Evolutionary conservation across 2,329 filamentous ascomycete genomes (phyloP), one percentile per base, ranked within the genome.

Genomic region (Beauveria rudraprayagi): DNA sequence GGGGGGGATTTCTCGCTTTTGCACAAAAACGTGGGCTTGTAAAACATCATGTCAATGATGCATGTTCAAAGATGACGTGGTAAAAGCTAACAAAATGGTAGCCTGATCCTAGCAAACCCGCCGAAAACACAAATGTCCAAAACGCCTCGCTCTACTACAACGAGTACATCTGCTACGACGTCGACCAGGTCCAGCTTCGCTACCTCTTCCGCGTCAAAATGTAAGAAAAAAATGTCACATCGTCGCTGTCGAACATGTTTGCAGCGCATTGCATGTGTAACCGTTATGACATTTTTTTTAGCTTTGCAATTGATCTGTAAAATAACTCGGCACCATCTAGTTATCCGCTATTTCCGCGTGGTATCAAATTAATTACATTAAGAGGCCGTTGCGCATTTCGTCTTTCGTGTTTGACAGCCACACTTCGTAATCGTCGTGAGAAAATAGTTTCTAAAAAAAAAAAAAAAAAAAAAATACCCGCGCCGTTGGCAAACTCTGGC

Each of bases 161-260:
- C 69, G 88, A 91, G 75, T 91, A 86, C 71, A 90, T 91, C 63
- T 80, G 79, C 56, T 91, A 91, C 67, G 81, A 91, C 65, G 76
- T 89, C 3, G 78, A 85, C 0, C 88, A 91, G 70, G 80, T 91
- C 40, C 84, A 85, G 48, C 77, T 91, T 5, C 81, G 88, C 5
- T 91, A 91, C 67, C 76, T 91, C 4, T 81, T 91, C 68, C 80
- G 84, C 6, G 83, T 90, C 53, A 80, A 79, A 68, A 80, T 84
- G 75, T 72, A 70, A 60, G 22, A 26, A 16, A 3, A 19, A 26
- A 16, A 3, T 16, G 9, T 22, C 40, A 14, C 24, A 40, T 41
- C 16, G n/a, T 28, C 26, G 3, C 17, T 8, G 16, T 26, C 2
- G 24, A 17, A 16, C 24, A 19, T 14, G 17, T 26, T 30, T 56